Conservation (phyloP, 2,329 filamentous ascomycete species). For the Pochonia chlamydosporia region DNA sequence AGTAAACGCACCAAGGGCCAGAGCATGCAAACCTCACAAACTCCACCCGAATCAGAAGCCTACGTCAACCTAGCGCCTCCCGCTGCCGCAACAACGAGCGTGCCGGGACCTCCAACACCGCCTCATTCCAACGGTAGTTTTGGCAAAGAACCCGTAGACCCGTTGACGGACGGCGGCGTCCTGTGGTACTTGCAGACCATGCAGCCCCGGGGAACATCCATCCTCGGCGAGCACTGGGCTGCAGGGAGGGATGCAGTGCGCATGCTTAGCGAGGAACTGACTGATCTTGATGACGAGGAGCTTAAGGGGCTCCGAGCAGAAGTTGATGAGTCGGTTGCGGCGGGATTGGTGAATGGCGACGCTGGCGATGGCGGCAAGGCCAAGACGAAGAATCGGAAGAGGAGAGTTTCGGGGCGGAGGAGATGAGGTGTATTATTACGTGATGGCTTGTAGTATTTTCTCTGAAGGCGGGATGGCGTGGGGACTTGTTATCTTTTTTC, state of each 20-base stretch:
- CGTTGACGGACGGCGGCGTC: conserved; percentile 68
- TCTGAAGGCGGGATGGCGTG: background rate
- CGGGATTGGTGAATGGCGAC: conserved; percentile 16
- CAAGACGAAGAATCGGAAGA: conserved; percentile 25
- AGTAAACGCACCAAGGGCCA: conserved; percentile 18
- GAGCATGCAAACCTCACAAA: conserved; percentile 27
- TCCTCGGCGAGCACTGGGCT: conserved; percentile 61
- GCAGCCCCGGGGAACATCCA: conserved; percentile 72
- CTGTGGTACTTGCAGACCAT: conserved; percentile 85
- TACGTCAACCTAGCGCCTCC: conserved; percentile 28
- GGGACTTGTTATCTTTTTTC: background rate
- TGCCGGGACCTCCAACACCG: conserved; percentile 54
- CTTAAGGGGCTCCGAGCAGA: conserved; percentile 62
- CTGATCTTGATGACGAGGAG: conserved; percentile 88
- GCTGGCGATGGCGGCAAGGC: conserved; percentile 16
- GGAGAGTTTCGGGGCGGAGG: conserved; percentile 29
- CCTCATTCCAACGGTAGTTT: conserved; percentile 59
- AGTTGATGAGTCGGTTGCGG: conserved; percentile 37
- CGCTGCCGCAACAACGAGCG: conserved; percentile 17
- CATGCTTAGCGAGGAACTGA: conserved; percentile 77
- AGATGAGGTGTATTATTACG: conserved; percentile 18
- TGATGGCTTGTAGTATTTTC: too few relatives aligned
- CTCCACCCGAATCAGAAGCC: conserved; percentile 43
- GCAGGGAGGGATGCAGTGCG: conserved; percentile 62
- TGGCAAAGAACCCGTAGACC: conserved; percentile 41